These are phyloP conservation scores for Lachnellula suecica DNA, from an alignment of 2,329 filamentous ascomycete genomes.

Conservation along the genomic window DNA sequence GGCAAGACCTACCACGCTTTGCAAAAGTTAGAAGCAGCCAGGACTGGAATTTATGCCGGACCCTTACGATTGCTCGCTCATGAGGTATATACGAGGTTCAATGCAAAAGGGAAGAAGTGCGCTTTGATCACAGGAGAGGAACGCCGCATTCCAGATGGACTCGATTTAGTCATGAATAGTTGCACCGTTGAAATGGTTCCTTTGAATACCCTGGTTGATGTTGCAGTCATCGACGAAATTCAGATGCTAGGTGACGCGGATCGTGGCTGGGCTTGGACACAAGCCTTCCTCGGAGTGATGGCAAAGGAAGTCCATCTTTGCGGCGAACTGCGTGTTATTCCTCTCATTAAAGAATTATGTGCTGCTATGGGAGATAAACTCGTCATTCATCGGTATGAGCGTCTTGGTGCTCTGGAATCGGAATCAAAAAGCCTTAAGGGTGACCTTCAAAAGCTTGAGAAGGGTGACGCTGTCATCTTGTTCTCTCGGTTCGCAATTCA, in stretches of 20 bases:
- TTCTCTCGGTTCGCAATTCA: constrained; percentile 86
- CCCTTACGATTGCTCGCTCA: constrained; percentile 86
- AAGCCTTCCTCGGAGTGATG: constrained; percentile 81
- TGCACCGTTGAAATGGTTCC: constrained; percentile 94
- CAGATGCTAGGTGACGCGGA: constrained; percentile 86
- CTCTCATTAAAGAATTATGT: constrained; percentile 75
- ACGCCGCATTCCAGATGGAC: constrained; percentile 63
- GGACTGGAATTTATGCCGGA: constrained; percentile 83
- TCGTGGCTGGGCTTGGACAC: constrained; percentile 92
- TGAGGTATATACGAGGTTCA: constrained; percentile 89
- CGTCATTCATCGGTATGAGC: constrained; percentile 77
- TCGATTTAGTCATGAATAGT: constrained; percentile 64
- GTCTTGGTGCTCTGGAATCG: constrained; percentile 74
- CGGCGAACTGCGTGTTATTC: constrained; percentile 81
- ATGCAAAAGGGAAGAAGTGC: constrained; percentile 73
- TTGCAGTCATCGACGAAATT: constrained; percentile 97
- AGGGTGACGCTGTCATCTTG: constrained; percentile 86
- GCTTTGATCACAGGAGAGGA: constrained; percentile 91
- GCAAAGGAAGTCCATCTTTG: constrained; percentile 91
- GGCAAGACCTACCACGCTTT: constrained; percentile 96
- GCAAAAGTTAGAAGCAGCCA: constrained; percentile 74
- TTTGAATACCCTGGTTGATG: constrained; percentile 55
- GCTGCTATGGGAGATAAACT: constrained; percentile 79
- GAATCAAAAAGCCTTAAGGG: constrained; percentile 62
- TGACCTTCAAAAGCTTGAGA: constrained; percentile 66